Percentiles rank a stretch among this genome's conserved stretches.
Conservation (phyloP, 805 yeast genomes). For the Kodamaea nitidulidarum region DNA sequence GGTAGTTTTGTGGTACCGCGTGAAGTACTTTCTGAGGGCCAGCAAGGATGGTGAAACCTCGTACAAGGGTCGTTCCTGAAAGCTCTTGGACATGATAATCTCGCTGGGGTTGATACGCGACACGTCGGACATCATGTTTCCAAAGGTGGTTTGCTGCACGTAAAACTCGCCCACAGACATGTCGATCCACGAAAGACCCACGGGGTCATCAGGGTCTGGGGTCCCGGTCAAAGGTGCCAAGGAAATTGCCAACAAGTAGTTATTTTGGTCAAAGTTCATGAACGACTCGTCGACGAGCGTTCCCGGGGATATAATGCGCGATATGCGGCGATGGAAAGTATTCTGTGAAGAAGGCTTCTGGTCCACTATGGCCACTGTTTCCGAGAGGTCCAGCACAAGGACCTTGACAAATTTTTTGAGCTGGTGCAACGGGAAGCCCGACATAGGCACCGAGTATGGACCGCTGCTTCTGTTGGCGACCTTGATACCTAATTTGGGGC, state of each 20-base stretch:
- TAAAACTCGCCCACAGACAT: conserved; percentile 75
- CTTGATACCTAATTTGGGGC: conserved; percentile 66
- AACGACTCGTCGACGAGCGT: conserved; percentile 85
- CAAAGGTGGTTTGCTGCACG: conserved; percentile 59
- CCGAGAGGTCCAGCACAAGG: conserved; percentile 64
- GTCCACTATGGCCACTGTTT: conserved; percentile 80
- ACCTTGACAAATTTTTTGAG: conserved; percentile 69
- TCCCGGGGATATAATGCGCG: conserved; percentile 87
- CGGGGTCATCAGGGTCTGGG: conserved; percentile 35
- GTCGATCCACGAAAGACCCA: conserved; percentile 89
- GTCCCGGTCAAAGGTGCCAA: conserved; percentile 44
- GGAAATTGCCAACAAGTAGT: conserved; percentile 62
- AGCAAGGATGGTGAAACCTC: conserved; percentile 42
- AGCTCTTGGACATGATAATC: conserved; percentile 52
- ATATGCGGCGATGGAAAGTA: conserved; percentile 60
- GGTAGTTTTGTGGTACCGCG: conserved; percentile 46
- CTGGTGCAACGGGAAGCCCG: conserved; percentile 82
- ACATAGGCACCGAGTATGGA: conserved; percentile 59
- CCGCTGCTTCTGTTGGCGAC: conserved; percentile 54
- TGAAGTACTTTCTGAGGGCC: conserved; percentile 55
- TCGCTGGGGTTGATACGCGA: conserved; percentile 81
- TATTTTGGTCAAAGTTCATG: conserved; percentile 66
- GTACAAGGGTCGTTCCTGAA: conserved; percentile 36
- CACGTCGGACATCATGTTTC: conserved; percentile 63
- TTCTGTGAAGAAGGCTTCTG: conserved; percentile 37